A percentile compares a stretch with the other conserved stretches of the same genome.
Conservation (phyloP, 2,329 filamentous ascomycete species). For the Talaromyces piceae region DNA sequence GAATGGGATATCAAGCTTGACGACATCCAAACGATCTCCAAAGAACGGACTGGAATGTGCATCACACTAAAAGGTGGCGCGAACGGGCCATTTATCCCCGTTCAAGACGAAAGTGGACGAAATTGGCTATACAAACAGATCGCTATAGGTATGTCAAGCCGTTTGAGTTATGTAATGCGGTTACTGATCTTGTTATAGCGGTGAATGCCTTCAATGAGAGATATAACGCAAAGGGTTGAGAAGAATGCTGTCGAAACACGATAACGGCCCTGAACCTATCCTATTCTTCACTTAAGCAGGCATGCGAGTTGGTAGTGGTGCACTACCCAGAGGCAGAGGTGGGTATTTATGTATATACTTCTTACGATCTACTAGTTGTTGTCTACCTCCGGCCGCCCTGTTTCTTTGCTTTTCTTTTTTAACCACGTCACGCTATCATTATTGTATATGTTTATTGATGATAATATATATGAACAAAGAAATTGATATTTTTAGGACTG, state of each 20-base stretch:
- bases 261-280: neutral
- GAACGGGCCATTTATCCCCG: constrained; percentile 90
- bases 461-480: neutral
- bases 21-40: constrained; percentile 93
- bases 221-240: constrained; percentile 53
- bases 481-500: neutral
- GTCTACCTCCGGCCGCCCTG: too few species aligned
- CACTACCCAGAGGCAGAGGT: neutral
- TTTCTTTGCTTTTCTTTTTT: too few species aligned
- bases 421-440: neutral
- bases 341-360: neutral
- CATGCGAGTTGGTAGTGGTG: too few species aligned
- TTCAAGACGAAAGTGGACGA: constrained; percentile 72
- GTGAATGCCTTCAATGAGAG: constrained; percentile 62
- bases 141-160: constrained; percentile 42
- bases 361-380: neutral
- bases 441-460: constrained; percentile 2
- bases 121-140: constrained; percentile 63
- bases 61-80: constrained; percentile 81
- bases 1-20: constrained; percentile 97
- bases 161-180: neutral
- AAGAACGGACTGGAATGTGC: constrained; percentile 90
- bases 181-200: constrained; percentile 28
- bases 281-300: too few species aligned
- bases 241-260: neutral